Evolutionary conservation across 345 rosid species (phyloP).

Genomic region (Acer campestre): DNA sequence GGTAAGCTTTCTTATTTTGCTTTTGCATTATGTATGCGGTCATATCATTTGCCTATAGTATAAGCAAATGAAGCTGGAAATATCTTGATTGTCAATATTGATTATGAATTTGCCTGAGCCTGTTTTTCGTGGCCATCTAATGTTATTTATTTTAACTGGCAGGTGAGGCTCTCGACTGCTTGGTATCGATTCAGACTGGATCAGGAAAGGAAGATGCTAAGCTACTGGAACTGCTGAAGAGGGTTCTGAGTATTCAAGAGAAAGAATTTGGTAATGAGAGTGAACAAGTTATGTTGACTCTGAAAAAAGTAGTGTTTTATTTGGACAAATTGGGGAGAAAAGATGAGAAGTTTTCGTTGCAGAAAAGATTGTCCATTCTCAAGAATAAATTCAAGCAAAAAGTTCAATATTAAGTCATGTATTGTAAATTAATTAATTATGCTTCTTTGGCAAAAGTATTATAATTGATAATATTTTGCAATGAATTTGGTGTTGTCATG

Average conservation of each 20-base stretch:
- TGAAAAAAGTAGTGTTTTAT: conserved; percentile 63
- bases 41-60: neutral
- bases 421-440: neutral
- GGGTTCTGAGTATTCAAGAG: conserved; percentile 79
- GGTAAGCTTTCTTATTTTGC: conserved; percentile 47
- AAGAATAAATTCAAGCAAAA: conserved; percentile 55
- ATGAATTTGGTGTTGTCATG: no score
- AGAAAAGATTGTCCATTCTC: conserved; percentile 63
- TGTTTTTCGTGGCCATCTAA: neutral
- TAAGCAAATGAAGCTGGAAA: neutral
- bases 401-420: conserved; percentile 27
- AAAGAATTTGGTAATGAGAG: conserved; percentile 65
- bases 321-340: conserved; percentile 70
- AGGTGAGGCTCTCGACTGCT: conserved; percentile 90
- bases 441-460: neutral
- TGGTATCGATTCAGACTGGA: conserved; percentile 65
- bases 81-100: neutral
- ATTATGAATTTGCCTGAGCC: neutral
- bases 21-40: neutral
- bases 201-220: conserved; percentile 50
- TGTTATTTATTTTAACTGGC: conserved; percentile 20
- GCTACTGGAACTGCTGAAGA: conserved; percentile 50
- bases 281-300: conserved; percentile 63
- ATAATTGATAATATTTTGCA: neutral
- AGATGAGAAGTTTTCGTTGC: conserved; percentile 59